These are phyloP conservation scores for Withania somnifera DNA, from an alignment of 305 asterid species.

Conservation along the genomic window DNA sequence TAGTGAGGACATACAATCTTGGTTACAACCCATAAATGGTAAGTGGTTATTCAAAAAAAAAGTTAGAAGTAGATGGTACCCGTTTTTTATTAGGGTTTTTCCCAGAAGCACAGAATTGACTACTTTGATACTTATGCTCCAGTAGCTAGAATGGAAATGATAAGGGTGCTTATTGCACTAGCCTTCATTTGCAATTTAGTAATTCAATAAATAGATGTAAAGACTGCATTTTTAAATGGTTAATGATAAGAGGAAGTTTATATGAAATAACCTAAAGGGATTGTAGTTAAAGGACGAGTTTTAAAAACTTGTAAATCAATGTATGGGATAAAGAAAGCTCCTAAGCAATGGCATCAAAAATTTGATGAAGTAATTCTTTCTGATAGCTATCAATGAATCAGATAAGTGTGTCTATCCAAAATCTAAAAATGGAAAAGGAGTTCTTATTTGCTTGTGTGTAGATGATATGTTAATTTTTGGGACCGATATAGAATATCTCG, in stretches of 20 bases:
- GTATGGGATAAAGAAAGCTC: not conserved
- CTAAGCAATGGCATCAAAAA: not conserved
- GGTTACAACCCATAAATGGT: not conserved
- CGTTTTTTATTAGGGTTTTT: too few species aligned
- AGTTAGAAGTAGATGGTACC: too few species aligned
- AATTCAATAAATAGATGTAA: too few species aligned
- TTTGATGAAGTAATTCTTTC: not conserved
- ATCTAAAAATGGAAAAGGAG: too few species aligned
- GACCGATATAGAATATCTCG: not conserved
- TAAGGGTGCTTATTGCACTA: too few species aligned
- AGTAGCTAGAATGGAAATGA: too few species aligned
- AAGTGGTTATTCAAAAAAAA: too few species aligned
- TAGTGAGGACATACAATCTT: not conserved
- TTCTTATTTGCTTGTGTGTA: not conserved
- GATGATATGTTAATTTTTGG: not conserved
- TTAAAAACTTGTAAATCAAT: not conserved
- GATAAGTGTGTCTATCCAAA: not conserved
- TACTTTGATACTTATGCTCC: too few species aligned
- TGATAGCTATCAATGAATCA: not conserved
- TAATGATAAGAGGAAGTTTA: too few species aligned
- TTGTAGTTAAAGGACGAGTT: not conserved
- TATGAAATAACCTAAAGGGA: not conserved
- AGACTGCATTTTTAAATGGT: too few species aligned
- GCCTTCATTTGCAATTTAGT: too few species aligned
- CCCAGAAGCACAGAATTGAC: too few species aligned